Evolutionary conservation across 345 rosid species (phyloP).

Genomic region (Noccaea bulbosa): DNA sequence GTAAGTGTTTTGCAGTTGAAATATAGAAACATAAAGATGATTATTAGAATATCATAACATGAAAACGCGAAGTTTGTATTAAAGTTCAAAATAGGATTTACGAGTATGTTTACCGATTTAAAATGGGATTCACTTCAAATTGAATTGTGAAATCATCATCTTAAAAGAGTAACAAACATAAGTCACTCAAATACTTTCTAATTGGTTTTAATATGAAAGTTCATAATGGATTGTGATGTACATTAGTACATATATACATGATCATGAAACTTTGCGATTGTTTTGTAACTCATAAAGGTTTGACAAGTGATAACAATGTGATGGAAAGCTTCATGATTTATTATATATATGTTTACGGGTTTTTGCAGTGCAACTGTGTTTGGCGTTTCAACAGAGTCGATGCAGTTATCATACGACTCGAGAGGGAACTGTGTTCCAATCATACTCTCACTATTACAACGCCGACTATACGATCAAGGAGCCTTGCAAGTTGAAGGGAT

Average conservation of each 20-base stretch:
- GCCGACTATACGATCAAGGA: conserved; percentile 72
- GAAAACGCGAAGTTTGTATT: conserved; percentile 4
- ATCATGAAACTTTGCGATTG: conserved; percentile 1
- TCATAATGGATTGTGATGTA: no score
- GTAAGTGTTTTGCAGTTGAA: neutral
- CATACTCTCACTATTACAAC: conserved; percentile 75
- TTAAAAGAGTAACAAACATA: no score
- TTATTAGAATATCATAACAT: neutral
- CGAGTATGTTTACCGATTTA: no score
- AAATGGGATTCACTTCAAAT: no score
- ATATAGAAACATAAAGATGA: neutral
- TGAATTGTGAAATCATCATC: no score
- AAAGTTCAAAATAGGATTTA: neutral
- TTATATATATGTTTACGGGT: conserved; percentile 9
- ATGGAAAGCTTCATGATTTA: neutral
- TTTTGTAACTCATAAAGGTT: neutral
- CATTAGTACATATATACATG: neutral
- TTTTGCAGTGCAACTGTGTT: conserved; percentile 77
- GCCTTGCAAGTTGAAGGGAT: conserved; percentile 88
- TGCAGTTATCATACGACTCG: conserved; percentile 84
- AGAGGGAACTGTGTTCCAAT: conserved; percentile 89
- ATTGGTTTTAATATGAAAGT: no score
- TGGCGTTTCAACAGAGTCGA: conserved; percentile 90
- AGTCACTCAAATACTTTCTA: no score
- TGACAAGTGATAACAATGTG: conserved; percentile 1